These are phyloP conservation scores for Globisporangium takayamanum DNA, from an alignment of 352 stramenopile genomes.

Conservation along the genomic window DNA sequence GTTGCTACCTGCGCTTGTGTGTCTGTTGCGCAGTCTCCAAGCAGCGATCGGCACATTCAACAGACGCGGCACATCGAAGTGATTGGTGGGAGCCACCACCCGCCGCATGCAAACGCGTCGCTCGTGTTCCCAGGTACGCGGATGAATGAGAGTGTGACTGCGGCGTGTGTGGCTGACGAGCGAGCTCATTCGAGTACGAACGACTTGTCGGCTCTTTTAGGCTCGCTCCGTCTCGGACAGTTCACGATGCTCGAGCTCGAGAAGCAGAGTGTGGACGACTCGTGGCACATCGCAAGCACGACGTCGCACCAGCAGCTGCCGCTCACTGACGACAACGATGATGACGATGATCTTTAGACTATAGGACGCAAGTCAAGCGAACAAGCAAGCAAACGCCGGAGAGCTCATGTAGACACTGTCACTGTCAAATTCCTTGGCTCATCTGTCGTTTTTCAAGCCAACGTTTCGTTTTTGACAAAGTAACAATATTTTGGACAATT, in stretches of 20 bases:
- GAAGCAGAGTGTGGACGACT: conserved; percentile 35
- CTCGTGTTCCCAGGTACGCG: conserved; percentile 57
- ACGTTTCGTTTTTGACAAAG: too few species aligned
- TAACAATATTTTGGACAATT: too few species aligned
- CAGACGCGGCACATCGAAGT: conserved; percentile 40
- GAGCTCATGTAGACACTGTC: background rate
- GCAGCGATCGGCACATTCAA: background rate
- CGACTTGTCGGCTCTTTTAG: conserved; percentile 12
- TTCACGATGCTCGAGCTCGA: conserved; percentile 72
- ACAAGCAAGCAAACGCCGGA: background rate
- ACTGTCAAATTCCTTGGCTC: too few species aligned
- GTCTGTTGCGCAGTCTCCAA: background rate
- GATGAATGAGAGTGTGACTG: background rate
- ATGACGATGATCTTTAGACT: background rate
- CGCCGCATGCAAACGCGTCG: conserved; percentile 29
- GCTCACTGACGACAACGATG: conserved; percentile 2
- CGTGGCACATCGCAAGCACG: conserved; percentile 40
- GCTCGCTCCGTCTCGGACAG: conserved; percentile 57
- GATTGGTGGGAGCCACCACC: conserved; percentile 45
- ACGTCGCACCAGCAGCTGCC: conserved; percentile 35
- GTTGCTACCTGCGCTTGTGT: background rate
- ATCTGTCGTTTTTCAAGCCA: too few species aligned
- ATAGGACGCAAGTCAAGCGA: background rate
- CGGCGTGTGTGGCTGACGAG: background rate
- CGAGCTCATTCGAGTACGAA: background rate